Evolutionary conservation across 306 rosid species (phyloP).

Genomic region (Pyrus betulifolia): DNA sequence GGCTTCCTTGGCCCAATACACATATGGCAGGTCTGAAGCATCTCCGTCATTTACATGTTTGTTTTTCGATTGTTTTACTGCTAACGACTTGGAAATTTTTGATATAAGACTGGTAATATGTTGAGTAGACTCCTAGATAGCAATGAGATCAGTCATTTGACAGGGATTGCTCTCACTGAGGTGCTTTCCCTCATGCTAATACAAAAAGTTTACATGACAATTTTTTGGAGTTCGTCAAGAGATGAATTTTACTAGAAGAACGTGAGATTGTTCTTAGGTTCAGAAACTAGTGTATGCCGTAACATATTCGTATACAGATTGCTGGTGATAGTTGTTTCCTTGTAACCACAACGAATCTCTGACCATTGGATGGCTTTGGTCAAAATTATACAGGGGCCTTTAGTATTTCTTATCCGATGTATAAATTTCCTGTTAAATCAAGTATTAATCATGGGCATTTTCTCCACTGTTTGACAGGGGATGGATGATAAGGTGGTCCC

Average conservation of each 20-base stretch:
- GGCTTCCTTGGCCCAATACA: constrained; percentile 98
- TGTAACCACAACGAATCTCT: neutral
- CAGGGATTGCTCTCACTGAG: neutral
- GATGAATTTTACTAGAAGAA: neutral
- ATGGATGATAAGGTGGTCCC: constrained; percentile 94
- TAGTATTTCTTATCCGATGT: neutral
- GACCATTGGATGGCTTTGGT: neutral
- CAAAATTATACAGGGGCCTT: constrained; percentile 1
- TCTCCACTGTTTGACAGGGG: constrained; percentile 57
- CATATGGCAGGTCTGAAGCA: constrained; percentile 80
- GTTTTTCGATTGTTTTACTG: neutral
- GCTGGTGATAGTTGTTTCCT: neutral
- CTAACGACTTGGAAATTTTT: neutral
- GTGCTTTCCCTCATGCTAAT: neutral
- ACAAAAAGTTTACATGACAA: neutral
- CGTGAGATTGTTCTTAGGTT: neutral
- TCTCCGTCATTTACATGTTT: constrained; percentile 3
- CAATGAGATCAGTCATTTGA: neutral
- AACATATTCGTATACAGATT: neutral
- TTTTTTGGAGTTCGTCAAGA: neutral
- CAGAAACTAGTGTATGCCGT: neutral
- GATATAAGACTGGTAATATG: neutral
- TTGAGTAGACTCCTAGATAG: neutral
- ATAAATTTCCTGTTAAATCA: neutral
- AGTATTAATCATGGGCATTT: neutral